Conservation (phyloP, 179 eudicot genomes). For the Pouteria campechiana region DNA sequence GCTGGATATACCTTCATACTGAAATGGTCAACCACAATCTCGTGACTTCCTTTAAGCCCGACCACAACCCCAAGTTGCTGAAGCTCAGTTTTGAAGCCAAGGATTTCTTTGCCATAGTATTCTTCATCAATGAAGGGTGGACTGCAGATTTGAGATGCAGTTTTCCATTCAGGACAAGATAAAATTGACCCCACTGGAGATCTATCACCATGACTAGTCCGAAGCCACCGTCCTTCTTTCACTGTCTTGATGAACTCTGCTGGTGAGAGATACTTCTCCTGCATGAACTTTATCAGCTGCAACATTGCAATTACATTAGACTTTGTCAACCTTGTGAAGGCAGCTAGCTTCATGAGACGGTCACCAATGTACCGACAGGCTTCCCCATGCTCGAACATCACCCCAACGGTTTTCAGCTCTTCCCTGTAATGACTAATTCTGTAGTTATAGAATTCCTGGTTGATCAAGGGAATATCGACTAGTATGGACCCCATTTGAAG, state of each 20-base stretch:
- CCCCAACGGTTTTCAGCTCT: constrained; percentile 41
- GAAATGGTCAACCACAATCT: constrained; percentile 27
- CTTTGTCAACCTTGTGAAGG: constrained; percentile 20
- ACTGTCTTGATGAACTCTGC: constrained; percentile 24
- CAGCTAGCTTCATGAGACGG: constrained; percentile 38
- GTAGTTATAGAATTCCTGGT: constrained; percentile 27
- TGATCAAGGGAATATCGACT: constrained; percentile 55
- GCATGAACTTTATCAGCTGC: constrained; percentile 30
- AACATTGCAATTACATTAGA: constrained; percentile 40
- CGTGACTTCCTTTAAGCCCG: constrained; percentile 16
- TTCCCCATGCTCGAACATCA: constrained; percentile 32
- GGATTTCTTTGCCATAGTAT: constrained; percentile 30
- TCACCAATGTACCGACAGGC: constrained; percentile 42
- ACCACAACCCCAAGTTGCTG: constrained; percentile 36
- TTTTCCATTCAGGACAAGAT: constrained; percentile 26
- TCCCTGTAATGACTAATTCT: constrained; percentile 20
- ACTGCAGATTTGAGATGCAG: constrained; percentile 28
- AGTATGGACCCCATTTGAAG: constrained; percentile 40
- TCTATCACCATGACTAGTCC: constrained; percentile 36
- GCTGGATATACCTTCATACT: constrained; percentile 15
- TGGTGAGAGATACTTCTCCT: constrained; percentile 26
- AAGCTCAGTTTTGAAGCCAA: constrained; percentile 31
- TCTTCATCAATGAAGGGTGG: constrained; percentile 42
- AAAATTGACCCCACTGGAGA: constrained; percentile 36
- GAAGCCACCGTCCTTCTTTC: constrained; percentile 33